These are phyloP conservation scores for Dalbergia oliveri DNA, from an alignment of 306 rosid genomes.

Conservation along the genomic window DNA sequence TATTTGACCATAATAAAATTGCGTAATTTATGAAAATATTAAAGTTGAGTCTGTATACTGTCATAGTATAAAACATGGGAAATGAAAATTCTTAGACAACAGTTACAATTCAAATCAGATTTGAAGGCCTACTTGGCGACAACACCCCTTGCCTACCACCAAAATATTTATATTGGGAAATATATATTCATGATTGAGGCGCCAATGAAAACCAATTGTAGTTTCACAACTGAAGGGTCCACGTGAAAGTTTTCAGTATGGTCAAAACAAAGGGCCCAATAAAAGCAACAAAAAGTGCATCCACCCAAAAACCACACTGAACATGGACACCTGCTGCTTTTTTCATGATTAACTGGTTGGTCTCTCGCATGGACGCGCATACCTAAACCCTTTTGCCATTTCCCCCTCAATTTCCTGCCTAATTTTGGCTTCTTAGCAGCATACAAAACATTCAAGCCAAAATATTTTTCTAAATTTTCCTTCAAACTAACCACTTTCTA, in stretches of 20 bases:
- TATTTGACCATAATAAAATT: too few relatives aligned
- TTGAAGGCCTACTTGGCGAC: background rate
- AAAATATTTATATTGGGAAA: background rate
- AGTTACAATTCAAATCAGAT: background rate
- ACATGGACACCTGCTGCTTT: constrained; percentile 35
- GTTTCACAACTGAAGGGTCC: constrained; percentile 12
- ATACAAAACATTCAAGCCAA: background rate
- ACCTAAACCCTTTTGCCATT: constrained; percentile 37
- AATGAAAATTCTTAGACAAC: background rate
- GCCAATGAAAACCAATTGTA: background rate
- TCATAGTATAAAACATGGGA: too few relatives aligned
- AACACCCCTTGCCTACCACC: background rate
- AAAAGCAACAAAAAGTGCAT: constrained; percentile 26
- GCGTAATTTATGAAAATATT: background rate
- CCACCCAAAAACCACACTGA: constrained; percentile 22
- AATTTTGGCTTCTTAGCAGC: constrained; percentile 35
- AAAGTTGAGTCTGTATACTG: too few relatives aligned
- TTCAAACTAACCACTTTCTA: background rate
- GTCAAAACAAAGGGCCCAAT: constrained; percentile 44
- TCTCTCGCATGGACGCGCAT: too few relatives aligned
- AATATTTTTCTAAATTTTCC: background rate
- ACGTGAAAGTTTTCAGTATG: constrained; percentile 15
- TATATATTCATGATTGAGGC: background rate
- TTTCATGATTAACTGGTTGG: constrained; percentile 42
- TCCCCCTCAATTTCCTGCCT: constrained; percentile 39